Percentiles rank a stretch among this genome's conserved stretches.
Conservation (phyloP, 768 basidiomycete genomes). For the Leccinum barrowsii region DNA sequence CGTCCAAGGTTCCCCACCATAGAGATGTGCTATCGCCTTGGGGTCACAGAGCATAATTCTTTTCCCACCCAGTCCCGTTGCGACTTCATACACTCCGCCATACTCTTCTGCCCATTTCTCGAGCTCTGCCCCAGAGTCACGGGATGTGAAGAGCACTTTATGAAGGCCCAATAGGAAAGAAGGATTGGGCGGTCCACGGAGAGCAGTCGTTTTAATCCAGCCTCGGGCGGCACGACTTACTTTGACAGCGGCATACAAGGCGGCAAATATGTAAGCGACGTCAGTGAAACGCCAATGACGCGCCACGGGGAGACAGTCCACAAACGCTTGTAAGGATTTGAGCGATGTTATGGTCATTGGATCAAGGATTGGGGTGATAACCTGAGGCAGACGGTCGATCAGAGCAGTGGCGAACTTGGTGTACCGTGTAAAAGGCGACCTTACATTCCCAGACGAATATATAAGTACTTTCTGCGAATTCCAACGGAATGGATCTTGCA, state of each 20-base stretch:
- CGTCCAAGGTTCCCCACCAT: slow-evolving; percentile 44
- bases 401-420: neutral
- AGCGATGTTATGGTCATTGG: neutral
- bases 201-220: slow-evolving; percentile 16
- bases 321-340: slow-evolving; percentile 1
- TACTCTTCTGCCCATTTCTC: slow-evolving; percentile 48
- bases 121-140: slow-evolving; percentile 33
- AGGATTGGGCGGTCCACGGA: slow-evolving; percentile 19
- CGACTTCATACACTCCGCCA: slow-evolving; percentile 44
- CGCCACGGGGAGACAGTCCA: neutral
- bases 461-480: neutral
- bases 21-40: slow-evolving; percentile 50
- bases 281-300: neutral
- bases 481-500: neutral
- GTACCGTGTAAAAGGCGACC: neutral
- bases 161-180: slow-evolving; percentile 18
- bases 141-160: neutral
- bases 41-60: slow-evolving; percentile 42
- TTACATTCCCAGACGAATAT: neutral
- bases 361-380: neutral
- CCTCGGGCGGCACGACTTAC: neutral
- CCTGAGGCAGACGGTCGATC: neutral
- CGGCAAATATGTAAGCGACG: neutral
- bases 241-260: slow-evolving; percentile 10
- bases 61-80: slow-evolving; percentile 33